These are phyloP conservation scores for Homolaphlyctis polyrhiza DNA, from an alignment of 371 early-diverging fungal genomes.

Conservation along the genomic window DNA sequence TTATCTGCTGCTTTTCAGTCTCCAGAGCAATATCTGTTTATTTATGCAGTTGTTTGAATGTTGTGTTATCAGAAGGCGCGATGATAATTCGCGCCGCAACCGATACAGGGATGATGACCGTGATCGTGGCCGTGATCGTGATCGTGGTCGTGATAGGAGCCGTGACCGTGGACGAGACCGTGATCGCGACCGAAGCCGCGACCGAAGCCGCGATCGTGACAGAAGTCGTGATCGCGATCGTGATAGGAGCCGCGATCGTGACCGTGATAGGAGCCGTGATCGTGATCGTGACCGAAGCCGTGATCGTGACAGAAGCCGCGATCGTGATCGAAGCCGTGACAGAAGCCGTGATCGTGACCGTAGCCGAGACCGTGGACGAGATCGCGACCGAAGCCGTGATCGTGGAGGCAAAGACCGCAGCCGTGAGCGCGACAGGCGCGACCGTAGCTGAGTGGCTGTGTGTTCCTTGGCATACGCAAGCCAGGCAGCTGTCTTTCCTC, in stretches of 20 bases:
- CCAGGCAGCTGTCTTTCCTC: too few species aligned
- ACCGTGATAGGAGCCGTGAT: neutral
- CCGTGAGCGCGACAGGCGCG: neutral
- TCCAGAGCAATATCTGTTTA: neutral
- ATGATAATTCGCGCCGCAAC: neutral
- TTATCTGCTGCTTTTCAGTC: neutral
- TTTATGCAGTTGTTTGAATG: neutral
- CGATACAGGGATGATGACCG: neutral
- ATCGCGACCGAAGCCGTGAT: neutral
- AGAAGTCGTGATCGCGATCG: conserved; percentile 1
- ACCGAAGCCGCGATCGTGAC: conserved; percentile 5
- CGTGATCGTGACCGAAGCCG: conserved; percentile 6
- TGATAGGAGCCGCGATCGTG: conserved; percentile 3
- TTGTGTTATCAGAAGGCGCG: neutral
- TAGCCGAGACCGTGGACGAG: neutral
- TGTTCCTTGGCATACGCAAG: too few species aligned
- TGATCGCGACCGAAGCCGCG: conserved; percentile 3
- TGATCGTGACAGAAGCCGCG: neutral
- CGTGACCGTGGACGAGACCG: neutral
- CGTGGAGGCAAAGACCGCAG: neutral
- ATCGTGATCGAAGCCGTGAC: neutral
- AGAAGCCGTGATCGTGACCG: neutral
- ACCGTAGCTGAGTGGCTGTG: too few species aligned
- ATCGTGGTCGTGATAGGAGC: neutral
- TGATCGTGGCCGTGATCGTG: neutral